Percentiles rank a stretch among this genome's conserved stretches.
Conservation (phyloP, 345 rosid genomes). For the Acer campestre region DNA sequence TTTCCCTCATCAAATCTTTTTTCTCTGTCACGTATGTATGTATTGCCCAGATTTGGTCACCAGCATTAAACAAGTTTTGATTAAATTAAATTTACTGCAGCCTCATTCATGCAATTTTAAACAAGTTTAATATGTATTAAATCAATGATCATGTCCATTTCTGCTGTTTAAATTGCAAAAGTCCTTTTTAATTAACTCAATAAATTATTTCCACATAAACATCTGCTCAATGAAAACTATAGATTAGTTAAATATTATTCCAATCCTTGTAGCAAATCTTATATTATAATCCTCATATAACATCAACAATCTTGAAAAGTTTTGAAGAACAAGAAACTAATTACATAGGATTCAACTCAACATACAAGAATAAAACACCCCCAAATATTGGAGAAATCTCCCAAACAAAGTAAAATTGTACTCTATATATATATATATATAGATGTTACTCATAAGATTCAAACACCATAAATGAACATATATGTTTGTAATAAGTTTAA, state of each 20-base stretch:
- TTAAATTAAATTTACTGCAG: too few species aligned
- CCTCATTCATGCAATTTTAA: too few species aligned
- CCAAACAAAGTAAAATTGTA: not conserved
- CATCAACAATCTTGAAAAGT: not conserved
- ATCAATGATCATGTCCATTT: too few species aligned
- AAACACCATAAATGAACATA: not conserved
- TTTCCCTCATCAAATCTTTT: constrained; percentile 3
- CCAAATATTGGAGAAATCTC: not conserved
- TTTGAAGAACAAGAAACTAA: not conserved
- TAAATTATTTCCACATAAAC: too few species aligned
- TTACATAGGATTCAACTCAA: not conserved
- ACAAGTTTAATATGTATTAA: too few species aligned
- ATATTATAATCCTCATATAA: not conserved
- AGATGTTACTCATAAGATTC: not conserved
- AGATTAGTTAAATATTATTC: too few species aligned
- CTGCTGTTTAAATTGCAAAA: too few species aligned
- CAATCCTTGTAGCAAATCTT: too few species aligned
- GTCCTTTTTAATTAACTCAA: too few species aligned
- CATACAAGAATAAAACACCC: not conserved
- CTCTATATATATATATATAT: not conserved
- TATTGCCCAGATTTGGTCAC: constrained; percentile 63
- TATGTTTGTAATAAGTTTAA: too few species aligned
- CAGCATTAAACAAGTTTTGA: too few species aligned
- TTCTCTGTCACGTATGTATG: constrained; percentile 68
- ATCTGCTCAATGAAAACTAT: too few species aligned